These are phyloP conservation scores for Ormosia semicastrata DNA, from an alignment of 306 rosid species.

Conservation along the genomic window DNA sequence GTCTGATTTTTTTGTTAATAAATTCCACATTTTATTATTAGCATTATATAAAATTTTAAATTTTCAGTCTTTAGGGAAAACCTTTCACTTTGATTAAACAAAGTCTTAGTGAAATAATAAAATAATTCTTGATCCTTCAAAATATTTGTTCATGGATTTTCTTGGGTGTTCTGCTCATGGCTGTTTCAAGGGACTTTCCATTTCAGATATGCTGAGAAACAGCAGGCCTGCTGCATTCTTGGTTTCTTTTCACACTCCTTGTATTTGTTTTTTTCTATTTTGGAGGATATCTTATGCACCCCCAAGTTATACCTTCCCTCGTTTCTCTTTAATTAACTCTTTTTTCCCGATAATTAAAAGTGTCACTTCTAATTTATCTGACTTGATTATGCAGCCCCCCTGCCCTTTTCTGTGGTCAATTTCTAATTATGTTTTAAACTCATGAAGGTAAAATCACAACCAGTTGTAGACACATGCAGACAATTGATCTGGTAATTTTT, in stretches of 20 bases:
- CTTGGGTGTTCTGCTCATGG: neutral
- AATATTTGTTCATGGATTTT: neutral
- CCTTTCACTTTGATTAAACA: too few relatives aligned
- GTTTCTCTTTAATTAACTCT: neutral
- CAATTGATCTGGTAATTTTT: conserved; percentile 62
- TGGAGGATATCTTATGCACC: neutral
- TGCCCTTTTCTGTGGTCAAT: neutral
- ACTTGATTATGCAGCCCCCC: neutral
- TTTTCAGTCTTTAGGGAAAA: too few relatives aligned
- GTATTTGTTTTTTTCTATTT: neutral
- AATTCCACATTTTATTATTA: too few relatives aligned
- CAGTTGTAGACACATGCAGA: conserved; percentile 60
- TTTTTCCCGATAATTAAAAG: neutral
- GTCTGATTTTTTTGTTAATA: too few relatives aligned
- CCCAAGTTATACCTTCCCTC: neutral
- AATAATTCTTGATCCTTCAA: too few relatives aligned
- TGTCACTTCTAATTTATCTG: conserved; percentile 5
- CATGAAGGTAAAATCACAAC: conserved; percentile 87
- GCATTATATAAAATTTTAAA: too few relatives aligned
- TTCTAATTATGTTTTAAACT: conserved; percentile 22
- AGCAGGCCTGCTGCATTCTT: neutral
- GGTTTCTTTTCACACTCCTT: neutral
- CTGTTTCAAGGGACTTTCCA: neutral
- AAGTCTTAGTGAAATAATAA: too few relatives aligned
- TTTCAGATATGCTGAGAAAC: neutral